Evolutionary conservation across 345 rosid species (phyloP), one percentile per base, ranked within the genome.

Genomic region (Syzygium jambos): DNA sequence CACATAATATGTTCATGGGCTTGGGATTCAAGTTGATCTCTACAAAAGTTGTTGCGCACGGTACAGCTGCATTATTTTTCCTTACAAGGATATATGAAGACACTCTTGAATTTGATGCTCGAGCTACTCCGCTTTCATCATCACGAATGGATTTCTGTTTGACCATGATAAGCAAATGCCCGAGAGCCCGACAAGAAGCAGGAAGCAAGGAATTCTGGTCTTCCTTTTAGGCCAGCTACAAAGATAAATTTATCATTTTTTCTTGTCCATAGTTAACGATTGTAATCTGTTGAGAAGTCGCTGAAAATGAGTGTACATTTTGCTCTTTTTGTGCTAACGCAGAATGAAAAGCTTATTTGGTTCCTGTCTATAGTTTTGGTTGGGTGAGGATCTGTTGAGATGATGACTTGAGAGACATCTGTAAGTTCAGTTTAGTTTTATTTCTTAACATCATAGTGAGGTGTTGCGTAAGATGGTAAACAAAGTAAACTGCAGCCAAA

Each of bases 231-330:
- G 84, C 41, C 84, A 19, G 29, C 53, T 86, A 59, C 53, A 43
- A 52, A 51, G 80, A n/a, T 19, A 30, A 53, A 84, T 80, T 87
- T 73, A 52, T 80, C n/a, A 87, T 84, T 87, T 84, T 63, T 87
- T 84, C 86, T 87, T 87, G 86, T 87, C 52, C 65, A 80, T 87
- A 87, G 89, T 87, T 65, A 25, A 34, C 13, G 4, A 73, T 73
- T 73, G 80, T 34, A 38, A 73, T 73, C 78, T 68, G 78, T 30
- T 73, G 49, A 34, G 80, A 19, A 34, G 49, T 73, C 46, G 11
- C 80, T 73, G 25, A 34, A 73, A 73, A 41, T 19, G 80, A 30
- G 80, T 73, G 80, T 73, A 73, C 80, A 73, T 73, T 73, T 73
- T 34, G 7, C 80, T 21, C 49, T 34, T 73, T 73, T 19, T 73